These are phyloP conservation scores for Kewa caespitosa DNA, from an alignment of 179 eudicot genomes.

Conservation along the genomic window DNA sequence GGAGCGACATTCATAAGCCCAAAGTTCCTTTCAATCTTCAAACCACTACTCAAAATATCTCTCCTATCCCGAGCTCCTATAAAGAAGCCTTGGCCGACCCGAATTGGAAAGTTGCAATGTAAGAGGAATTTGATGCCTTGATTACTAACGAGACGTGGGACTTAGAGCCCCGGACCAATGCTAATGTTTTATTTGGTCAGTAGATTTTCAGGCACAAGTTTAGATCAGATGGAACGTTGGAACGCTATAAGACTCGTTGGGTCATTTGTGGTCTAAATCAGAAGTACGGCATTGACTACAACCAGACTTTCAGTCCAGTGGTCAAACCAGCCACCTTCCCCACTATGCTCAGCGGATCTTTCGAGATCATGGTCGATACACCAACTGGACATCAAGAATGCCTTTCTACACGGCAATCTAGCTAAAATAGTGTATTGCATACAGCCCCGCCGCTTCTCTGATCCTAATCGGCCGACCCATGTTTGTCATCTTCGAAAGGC, in stretches of 20 bases:
- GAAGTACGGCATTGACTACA: not conserved
- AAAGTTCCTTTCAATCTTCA: not conserved
- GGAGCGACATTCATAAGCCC: not conserved
- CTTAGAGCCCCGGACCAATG: not conserved
- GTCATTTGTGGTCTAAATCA: not conserved
- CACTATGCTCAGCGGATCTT: not conserved
- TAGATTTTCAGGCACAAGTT: not conserved
- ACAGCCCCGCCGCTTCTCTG: not conserved
- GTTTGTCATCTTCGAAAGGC: not conserved
- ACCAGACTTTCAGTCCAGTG: not conserved
- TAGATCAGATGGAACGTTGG: not conserved
- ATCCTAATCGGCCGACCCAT: not conserved
- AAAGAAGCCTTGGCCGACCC: not conserved
- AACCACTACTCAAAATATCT: too few relatives aligned
- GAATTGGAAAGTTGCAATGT: not conserved
- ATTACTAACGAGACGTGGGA: not conserved
- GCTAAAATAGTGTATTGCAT: not conserved
- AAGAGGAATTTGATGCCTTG: not conserved
- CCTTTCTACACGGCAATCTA: not conserved
- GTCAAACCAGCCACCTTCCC: not conserved
- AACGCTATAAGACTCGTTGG: not conserved
- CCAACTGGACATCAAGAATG: not conserved
- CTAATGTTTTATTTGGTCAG: not conserved
- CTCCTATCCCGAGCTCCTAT: not conserved
- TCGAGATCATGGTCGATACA: not conserved